phyloP scores from a whole-genome alignment of 352 stramenopile species.

The Globisporangium parvum region DNA sequence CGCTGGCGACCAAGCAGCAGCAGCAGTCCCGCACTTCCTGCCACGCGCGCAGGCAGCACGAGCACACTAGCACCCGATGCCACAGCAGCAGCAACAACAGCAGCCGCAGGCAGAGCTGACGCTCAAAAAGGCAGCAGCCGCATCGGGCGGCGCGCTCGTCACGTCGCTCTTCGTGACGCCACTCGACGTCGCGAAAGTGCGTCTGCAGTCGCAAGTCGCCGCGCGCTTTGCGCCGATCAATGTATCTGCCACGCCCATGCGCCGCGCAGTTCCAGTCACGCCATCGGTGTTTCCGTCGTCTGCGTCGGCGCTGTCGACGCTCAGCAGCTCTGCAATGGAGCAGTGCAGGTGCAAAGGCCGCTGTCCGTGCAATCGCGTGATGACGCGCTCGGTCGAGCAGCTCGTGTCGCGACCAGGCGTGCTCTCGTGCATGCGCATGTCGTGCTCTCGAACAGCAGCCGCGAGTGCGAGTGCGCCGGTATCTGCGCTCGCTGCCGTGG shows the following conservation, averaged over 20 bases:
- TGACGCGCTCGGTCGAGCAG: constrained; percentile 45
- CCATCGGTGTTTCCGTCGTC: constrained; percentile 1
- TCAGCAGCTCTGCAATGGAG: constrained; percentile 17
- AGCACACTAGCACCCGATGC: background rate
- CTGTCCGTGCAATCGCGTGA: constrained; percentile 44
- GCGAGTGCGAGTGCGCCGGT: constrained; percentile 4
- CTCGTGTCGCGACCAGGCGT: constrained; percentile 18
- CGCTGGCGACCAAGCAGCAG: no score
- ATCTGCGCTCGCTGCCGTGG: background rate
- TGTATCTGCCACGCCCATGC: background rate
- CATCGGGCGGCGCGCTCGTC: constrained; percentile 58
- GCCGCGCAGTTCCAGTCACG: background rate
- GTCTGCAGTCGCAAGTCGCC: constrained; percentile 67
- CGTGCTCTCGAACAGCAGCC: constrained; percentile 15
- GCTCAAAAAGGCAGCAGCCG: constrained; percentile 65
- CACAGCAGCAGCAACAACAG: background rate
- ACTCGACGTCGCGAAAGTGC: constrained; percentile 80
- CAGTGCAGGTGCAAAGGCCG: constrained; percentile 44
- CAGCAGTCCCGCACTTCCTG: background rate
- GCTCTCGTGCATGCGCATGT: constrained; percentile 40
- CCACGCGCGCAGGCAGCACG: background rate
- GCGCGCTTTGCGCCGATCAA: constrained; percentile 3
- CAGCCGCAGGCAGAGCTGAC: constrained; percentile 24
- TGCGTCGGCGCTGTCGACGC: background rate
- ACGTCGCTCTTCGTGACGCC: constrained; percentile 83